Percentiles rank a stretch among this genome's conserved stretches.
These are phyloP conservation scores for Gymnopilus dilepis DNA, from an alignment of 768 basidiomycete species.

Conservation along the genomic window DNA sequence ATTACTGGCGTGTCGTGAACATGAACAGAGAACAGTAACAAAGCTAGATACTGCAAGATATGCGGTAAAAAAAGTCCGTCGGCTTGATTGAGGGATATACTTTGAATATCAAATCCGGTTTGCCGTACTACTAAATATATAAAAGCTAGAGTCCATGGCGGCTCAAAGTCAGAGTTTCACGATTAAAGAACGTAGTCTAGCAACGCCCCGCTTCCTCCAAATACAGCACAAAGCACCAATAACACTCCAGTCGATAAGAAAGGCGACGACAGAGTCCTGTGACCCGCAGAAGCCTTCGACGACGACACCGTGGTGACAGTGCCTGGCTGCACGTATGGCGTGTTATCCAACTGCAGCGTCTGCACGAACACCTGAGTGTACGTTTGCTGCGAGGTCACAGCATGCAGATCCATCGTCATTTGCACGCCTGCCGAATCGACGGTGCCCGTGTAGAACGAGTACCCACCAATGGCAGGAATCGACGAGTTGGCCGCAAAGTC, in stretches of 20 bases:
- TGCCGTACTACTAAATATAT: neutral
- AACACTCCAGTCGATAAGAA: neutral
- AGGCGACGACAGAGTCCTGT: neutral
- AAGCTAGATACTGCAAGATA: too few relatives aligned
- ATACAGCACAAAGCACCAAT: neutral
- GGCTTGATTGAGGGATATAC: too few relatives aligned
- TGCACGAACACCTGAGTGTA: slow-evolving; percentile 33
- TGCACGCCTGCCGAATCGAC: slow-evolving; percentile 34
- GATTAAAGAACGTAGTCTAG: slow-evolving; percentile 13
- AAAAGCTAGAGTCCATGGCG: neutral
- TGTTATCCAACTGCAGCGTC: slow-evolving; percentile 36
- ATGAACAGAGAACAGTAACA: neutral
- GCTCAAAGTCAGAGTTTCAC: slow-evolving; percentile 6
- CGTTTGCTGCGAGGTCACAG: slow-evolving; percentile 28
- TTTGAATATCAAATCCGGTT: neutral
- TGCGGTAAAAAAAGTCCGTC: neutral
- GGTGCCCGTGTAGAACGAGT: slow-evolving; percentile 40
- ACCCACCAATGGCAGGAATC: slow-evolving; percentile 35
- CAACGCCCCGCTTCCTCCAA: slow-evolving; percentile 5
- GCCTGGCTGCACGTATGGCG: slow-evolving; percentile 30
- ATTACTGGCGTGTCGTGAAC: too few relatives aligned
- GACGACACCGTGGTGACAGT: slow-evolving; percentile 25
- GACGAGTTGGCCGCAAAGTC: slow-evolving; percentile 36
- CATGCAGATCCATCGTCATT: slow-evolving; percentile 34
- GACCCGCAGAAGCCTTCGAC: slow-evolving; percentile 19